Base-by-base conservation (phyloP, 306 rosid species). In the Pyrus bretschneideri region DNA sequence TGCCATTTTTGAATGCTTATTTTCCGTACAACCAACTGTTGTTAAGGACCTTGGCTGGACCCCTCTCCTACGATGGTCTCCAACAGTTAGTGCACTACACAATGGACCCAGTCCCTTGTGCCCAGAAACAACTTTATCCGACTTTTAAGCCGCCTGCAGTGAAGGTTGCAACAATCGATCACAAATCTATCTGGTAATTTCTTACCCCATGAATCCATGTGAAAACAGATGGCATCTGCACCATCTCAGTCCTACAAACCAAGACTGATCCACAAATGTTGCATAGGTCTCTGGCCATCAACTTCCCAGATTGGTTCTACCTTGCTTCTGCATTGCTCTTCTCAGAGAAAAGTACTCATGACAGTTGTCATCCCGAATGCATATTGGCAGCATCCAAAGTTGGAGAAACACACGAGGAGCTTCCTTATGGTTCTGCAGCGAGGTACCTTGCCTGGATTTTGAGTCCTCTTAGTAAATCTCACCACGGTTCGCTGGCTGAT, bases 361-460 rank as follows among this genome's bases (percentile, higher is more conserved):
- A 70, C 13, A 62, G 25, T 21, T 72, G 79, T 45, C 76, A 70
- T 54, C n/a, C 44, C 19, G 46, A 14, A 18, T 74, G 82, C 59
- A 59, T 27, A 66, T 6, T 67, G 71, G 72, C 23, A 38, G 69
- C 73, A 33, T 66, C 75, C 23, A 60, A 22, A 65, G 59, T 70
- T 69, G 79, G 62, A 69, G 13, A 70, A 19, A 6, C 44, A 42
- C 73, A 70, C 19, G 68, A 70, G 71, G 76, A 78, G 64, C 63
- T 21, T 25, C 62, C 67, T 59, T 72, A 66, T 21, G 21, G 42
- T 86, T 19, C 61, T 75, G 85, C 83, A 49, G 84, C 81, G 54
- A 67, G 76, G 78, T 81, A 81, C 82, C 74, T 81, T 38, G 87
- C 85, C n/a, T 84, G 87, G 85, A 74, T 81, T 57, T 67, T 81